Evolutionary conservation across 495 filamentous ascomycete species (phyloP), one percentile per base, ranked within the genome.

Genomic region (Hypoxylon crocopeplum): DNA sequence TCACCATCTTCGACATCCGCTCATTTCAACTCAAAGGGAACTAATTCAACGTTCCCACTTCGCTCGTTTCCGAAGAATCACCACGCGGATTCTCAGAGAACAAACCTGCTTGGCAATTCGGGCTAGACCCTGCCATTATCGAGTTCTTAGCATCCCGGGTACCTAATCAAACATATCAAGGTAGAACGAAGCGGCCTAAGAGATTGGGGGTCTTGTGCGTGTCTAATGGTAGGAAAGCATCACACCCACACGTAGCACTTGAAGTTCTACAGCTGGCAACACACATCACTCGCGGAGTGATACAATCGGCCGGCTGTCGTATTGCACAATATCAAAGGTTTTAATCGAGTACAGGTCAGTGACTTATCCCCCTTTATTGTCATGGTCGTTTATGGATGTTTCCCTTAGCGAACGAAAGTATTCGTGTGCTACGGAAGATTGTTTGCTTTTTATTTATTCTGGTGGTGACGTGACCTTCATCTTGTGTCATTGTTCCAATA

Each of bases 11-110:
- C 51, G 32, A 65, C 44, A 48, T 51, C 36, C 57, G 36, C 52
- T 66, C 56, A 53, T 66, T 66, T 48, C 8, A 53, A 33, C 20
- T 36, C 46, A 15, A 44, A 64, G 33, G 49, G 55, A 32, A 51
- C 34, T 53, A 59, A 59, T 51, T 46, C 45, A 30, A 40, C 44
- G 30, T 62, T 45, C 36, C 42, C 41, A 48, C 47, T 48, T 32
- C 57, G 21, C 52, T 66, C 62, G 52, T 66, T 66, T 56, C 50
- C 57, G 39, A 56, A 61, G 13, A 56, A 52, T 59, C 56, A 15
- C 20, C 47, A 57, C 22, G 30, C 11, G 47, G 29, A 13, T 20
- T 48, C 15, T 20, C 37, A 39, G 27, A 54, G 30, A 42, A 42
- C 33, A 5, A n/a, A 51, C 27, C 46, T 40, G 19, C 34, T 47